Conservation (phyloP, 495 filamentous ascomycete species). For the Pseudomonodictys pantanalensis region DNA sequence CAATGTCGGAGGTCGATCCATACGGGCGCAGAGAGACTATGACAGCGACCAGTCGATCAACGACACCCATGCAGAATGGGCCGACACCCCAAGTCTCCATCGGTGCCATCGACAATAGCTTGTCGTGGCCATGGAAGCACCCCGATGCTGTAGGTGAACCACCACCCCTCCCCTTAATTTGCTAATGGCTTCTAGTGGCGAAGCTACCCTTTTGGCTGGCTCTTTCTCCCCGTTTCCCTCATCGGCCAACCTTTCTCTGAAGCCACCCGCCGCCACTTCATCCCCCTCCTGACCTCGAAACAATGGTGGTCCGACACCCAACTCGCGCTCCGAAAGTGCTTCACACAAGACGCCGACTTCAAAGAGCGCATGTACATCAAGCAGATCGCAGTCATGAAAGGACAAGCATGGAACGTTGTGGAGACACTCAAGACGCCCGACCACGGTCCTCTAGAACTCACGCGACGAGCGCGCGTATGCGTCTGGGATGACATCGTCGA, state of each 20-base stretch:
- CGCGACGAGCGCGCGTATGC: constrained; percentile 82
- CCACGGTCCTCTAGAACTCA: constrained; percentile 91
- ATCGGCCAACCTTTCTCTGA: constrained; percentile 96
- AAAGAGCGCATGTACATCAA: constrained; percentile 96
- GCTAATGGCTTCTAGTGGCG: constrained; percentile 54
- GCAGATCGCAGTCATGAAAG: constrained; percentile 98
- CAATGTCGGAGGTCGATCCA: constrained; percentile 47
- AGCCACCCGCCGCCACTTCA: constrained; percentile 87
- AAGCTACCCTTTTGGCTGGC: constrained; percentile 97
- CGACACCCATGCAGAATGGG: constrained; percentile 50
- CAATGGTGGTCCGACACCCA: constrained; percentile 97
- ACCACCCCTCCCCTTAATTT: background rate
- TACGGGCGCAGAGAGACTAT: constrained; percentile 82
- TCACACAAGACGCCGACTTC: constrained; percentile 90
- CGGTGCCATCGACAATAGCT: constrained; percentile 94
- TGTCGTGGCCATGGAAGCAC: constrained; percentile 99
- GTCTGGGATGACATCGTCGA: constrained; percentile 99
- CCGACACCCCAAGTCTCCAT: constrained; percentile 66
- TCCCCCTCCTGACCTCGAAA: constrained; percentile 87
- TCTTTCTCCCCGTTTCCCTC: constrained; percentile 92
- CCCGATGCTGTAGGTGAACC: constrained; percentile 74
- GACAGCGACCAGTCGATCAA: constrained; percentile 65
- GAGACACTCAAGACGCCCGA: constrained; percentile 90
- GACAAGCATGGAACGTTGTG: constrained; percentile 98
- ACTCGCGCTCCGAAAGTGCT: constrained; percentile 74